Evolutionary conservation across 2,329 filamentous ascomycete genomes (phyloP).

Genomic region (Corniculantispora saksenae): DNA sequence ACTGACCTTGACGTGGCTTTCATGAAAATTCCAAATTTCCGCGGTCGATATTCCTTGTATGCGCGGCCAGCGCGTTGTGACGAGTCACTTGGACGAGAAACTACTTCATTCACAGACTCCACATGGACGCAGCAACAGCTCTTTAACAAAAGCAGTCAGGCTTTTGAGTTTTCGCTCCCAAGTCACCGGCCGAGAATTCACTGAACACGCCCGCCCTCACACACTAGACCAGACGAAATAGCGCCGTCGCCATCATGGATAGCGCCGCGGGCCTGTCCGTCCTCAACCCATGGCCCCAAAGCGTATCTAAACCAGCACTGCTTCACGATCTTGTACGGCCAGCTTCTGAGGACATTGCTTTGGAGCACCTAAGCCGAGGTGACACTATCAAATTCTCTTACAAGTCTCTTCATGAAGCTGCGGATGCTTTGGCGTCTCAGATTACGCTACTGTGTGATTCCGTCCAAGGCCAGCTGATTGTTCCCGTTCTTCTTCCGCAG

Average conservation of each 20-base stretch:
- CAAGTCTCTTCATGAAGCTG: conserved; percentile 57
- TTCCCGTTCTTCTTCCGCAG: conserved; percentile 79
- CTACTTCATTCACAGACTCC: neutral
- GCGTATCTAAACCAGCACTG: conserved; percentile 45
- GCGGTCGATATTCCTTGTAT: conserved; percentile 9
- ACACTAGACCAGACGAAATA: conserved; percentile 8
- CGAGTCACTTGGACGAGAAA: neutral
- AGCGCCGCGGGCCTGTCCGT: conserved; percentile 39
- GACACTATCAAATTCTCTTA: conserved; percentile 57
- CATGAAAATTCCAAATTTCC: neutral
- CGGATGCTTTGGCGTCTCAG: conserved; percentile 55
- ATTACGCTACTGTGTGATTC: conserved; percentile 35
- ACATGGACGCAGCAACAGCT: conserved; percentile 2
- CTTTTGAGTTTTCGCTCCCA: neutral
- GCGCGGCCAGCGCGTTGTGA: conserved; percentile 5
- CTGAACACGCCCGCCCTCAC: neutral
- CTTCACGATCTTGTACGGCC: conserved; percentile 62
- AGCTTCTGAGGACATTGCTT: conserved; percentile 29
- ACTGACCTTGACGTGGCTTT: neutral
- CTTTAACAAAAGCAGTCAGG: conserved; percentile 10
- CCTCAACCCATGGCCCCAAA: conserved; percentile 45
- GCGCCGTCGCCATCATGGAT: conserved; percentile 29
- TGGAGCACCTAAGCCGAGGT: conserved; percentile 34
- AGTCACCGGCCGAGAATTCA: neutral
- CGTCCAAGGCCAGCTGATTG: conserved; percentile 46